Evolutionary conservation across 495 filamentous ascomycete genomes (phyloP).

Genomic region (Penicillium cinerascens): DNA sequence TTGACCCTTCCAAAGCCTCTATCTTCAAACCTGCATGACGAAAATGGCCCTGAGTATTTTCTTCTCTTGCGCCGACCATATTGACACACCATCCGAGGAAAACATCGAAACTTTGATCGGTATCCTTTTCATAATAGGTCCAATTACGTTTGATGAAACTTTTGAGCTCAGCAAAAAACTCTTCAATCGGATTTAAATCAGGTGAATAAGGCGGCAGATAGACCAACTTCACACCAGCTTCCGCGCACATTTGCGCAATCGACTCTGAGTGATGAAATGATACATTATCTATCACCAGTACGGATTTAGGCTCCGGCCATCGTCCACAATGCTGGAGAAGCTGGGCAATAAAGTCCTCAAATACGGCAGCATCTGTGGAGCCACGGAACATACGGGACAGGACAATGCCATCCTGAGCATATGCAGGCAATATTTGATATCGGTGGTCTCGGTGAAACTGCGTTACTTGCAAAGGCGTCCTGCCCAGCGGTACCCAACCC

Average conservation of each 20-base stretch:
- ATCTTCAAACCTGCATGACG: not conserved
- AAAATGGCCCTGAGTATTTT: slow-evolving; percentile 7
- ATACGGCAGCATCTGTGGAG: slow-evolving; percentile 23
- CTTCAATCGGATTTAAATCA: slow-evolving; percentile 16
- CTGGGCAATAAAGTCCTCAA: slow-evolving; percentile 39
- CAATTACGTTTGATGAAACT: slow-evolving; percentile 8
- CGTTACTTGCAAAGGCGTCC: slow-evolving; percentile 28
- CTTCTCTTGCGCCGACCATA: slow-evolving; percentile 2
- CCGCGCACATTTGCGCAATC: not conserved
- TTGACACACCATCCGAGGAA: slow-evolving; percentile 6
- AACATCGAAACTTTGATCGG: not conserved
- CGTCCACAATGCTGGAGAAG: slow-evolving; percentile 29
- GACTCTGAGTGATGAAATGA: not conserved
- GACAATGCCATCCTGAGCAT: slow-evolving; percentile 33
- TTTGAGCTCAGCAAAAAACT: slow-evolving; percentile 22
- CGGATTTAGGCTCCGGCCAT: slow-evolving; percentile 39
- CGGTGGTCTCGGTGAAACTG: slow-evolving; percentile 27
- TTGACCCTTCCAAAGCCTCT: not conserved
- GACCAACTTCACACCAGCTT: slow-evolving; percentile 26
- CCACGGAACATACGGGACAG: slow-evolving; percentile 25
- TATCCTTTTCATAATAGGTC: slow-evolving; percentile 1
- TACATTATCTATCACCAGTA: slow-evolving; percentile 7
- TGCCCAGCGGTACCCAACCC: slow-evolving; percentile 28
- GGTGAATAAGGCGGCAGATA: slow-evolving; percentile 21
- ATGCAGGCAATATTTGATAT: slow-evolving; percentile 37